Percentiles rank a stretch among this genome's conserved stretches.
Evolutionary conservation across 73 alveolate genomes (phyloP).

Genomic region (Halteria grandinella): DNA sequence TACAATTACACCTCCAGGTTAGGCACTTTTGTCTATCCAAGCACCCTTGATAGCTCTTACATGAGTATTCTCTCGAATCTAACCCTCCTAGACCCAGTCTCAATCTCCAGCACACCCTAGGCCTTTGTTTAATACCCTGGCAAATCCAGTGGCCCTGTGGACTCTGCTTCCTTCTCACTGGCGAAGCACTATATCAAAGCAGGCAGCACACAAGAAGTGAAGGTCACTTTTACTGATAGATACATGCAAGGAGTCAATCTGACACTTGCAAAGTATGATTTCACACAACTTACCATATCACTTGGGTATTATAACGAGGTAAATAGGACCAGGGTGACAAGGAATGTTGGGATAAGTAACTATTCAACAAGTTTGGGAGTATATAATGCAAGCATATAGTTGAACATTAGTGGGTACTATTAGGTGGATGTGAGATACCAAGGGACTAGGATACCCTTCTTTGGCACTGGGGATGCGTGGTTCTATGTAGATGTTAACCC

Average conservation of each 20-base stretch:
- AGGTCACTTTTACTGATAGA: not conserved
- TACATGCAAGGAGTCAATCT: constrained; percentile 2
- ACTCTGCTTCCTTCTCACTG: too few species aligned
- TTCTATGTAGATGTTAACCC: not conserved
- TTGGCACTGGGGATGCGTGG: constrained; percentile 13
- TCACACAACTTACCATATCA: not conserved
- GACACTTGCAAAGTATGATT: not conserved
- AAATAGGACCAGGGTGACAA: too few species aligned
- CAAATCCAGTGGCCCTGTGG: too few species aligned
- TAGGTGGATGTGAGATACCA: not conserved
- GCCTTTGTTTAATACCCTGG: too few species aligned
- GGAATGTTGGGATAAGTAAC: too few species aligned
- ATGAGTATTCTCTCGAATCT: not conserved
- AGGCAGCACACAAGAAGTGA: not conserved
- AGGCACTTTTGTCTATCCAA: not conserved
- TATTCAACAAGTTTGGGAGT: too few species aligned
- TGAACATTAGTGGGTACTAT: constrained; percentile 14
- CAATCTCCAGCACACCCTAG: too few species aligned
- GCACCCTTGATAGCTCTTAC: not conserved
- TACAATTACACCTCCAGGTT: not conserved
- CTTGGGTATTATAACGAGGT: not conserved
- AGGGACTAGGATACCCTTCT: not conserved
- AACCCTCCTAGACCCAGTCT: constrained; percentile 1
- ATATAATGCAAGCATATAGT: constrained; percentile 10
- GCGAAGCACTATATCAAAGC: too few species aligned